Percentiles rank a stretch among this genome's conserved stretches.
These are phyloP conservation scores for Talaromyces rugulosus DNA, from an alignment of 2,329 filamentous ascomycete species.

Conservation along the genomic window DNA sequence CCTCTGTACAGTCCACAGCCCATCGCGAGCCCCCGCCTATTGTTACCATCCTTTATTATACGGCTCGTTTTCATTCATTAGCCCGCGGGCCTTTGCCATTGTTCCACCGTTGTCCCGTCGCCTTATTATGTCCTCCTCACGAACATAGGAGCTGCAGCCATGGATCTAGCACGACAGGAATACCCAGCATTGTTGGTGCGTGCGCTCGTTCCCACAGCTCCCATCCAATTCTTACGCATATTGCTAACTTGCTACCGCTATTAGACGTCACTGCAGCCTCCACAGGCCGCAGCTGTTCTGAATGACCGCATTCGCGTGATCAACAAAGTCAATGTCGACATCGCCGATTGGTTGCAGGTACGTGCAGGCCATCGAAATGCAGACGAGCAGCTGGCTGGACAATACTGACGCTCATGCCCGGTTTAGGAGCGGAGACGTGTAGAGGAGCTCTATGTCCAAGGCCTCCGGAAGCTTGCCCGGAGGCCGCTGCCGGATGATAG, in stretches of 20 bases:
- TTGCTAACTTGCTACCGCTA: constrained; percentile 14
- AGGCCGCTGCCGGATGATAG: constrained; percentile 69
- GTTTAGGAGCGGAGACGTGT: constrained; percentile 84
- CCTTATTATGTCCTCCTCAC: constrained; percentile 29
- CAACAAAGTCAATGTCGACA: constrained; percentile 77
- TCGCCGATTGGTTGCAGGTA: constrained; percentile 97
- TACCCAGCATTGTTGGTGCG: constrained; percentile 94
- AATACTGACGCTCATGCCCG: neutral
- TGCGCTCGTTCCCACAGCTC: constrained; percentile 12
- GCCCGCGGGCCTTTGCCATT: constrained; percentile 8
- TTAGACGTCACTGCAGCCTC: constrained; percentile 75
- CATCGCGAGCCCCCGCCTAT: neutral
- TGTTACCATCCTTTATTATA: neutral
- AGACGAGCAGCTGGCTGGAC: no score
- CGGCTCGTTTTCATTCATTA: neutral
- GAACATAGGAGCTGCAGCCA: constrained; percentile 35
- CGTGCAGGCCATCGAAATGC: constrained; percentile 40
- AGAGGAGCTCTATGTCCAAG: constrained; percentile 83
- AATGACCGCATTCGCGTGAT: constrained; percentile 87
- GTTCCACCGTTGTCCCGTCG: constrained; percentile 10
- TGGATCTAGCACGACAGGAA: constrained; percentile 79
- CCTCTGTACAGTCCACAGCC: neutral
- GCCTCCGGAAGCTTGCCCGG: constrained; percentile 74
- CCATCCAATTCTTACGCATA: constrained; percentile 18
- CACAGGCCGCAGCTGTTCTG: constrained; percentile 74